phyloP scores from a whole-genome alignment of 1,284 basidiomycete species.

The Cutaneotrichosporon dermatis region DNA sequence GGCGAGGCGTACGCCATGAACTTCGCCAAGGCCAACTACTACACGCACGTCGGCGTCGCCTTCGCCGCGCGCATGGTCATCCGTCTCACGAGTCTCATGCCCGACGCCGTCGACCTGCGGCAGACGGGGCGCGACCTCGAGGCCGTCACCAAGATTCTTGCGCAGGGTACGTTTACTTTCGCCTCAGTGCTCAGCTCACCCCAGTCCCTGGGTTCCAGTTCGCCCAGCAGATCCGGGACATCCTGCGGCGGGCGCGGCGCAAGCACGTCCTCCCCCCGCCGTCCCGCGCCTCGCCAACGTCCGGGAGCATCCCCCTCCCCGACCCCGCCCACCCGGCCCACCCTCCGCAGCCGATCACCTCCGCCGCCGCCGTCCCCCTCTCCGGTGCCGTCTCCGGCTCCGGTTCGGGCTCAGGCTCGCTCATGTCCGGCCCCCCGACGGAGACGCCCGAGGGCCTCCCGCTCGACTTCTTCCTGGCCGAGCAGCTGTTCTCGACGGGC shows the following conservation, averaged over 20 bases:
- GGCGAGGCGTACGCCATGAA: slow-evolving; percentile 29
- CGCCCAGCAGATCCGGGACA: slow-evolving; percentile 33
- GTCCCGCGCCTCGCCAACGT: neutral
- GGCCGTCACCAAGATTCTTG: slow-evolving; percentile 30
- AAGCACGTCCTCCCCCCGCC: slow-evolving; percentile 34
- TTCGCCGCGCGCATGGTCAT: slow-evolving; percentile 42
- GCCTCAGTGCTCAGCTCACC: neutral
- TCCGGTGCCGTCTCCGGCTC: no score
- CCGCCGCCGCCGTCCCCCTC: no score
- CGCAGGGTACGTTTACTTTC: slow-evolving; percentile 20
- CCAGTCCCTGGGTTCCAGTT: slow-evolving; percentile 43
- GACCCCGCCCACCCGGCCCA: neutral
- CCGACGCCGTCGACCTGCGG: slow-evolving; percentile 34
- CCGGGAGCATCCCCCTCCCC: neutral
- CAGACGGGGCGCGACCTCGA: slow-evolving; percentile 42
- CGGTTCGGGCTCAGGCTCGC: no score
- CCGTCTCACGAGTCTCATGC: slow-evolving; percentile 35
- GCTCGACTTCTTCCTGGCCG: slow-evolving; percentile 40
- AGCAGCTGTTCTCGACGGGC: slow-evolving; percentile 27
- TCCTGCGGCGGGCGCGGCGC: slow-evolving; percentile 31
- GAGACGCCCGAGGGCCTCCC: neutral
- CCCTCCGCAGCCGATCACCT: no score
- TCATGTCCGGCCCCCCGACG: neutral
- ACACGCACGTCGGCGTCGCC: slow-evolving; percentile 32
- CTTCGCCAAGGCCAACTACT: slow-evolving; percentile 18